Evolutionary conservation across 2,329 filamentous ascomycete species (phyloP), one percentile per base, ranked within the genome.

Genomic region (Cryphonectria japonica): DNA sequence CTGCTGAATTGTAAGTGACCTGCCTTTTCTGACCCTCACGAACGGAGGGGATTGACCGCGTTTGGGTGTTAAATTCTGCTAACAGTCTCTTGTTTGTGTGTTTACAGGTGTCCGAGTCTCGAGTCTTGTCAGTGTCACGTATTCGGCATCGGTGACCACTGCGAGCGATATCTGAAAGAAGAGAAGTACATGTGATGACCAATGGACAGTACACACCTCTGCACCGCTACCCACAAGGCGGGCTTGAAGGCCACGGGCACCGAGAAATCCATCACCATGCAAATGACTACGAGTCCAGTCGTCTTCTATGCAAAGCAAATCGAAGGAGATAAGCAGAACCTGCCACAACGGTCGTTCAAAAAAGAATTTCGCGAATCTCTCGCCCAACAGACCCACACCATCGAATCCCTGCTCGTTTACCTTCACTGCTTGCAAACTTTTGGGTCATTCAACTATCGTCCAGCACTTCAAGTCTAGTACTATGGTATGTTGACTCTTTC

Each of bases 51-150:
- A 2, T 61, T 34, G 6, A 2, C 29, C 7, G 8, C 2, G 19
- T 13, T n/a, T 59, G 50, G 37, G 1, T 5, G 14, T 50, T 29
- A 6, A 0, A 2, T 29, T 50, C 7, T 13, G 32, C 43, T 37
- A 19, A 37, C 54, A 22, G 39, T 8, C 7, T 1, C 3, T 69
- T 46, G 46, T 63, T 46, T 11, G 13, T 22, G 8, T 9, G 29
- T 26, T 29, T 60, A 5, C 2, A 76, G 75, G 50, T 75, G 75
- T 66, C 75, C 74, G 39, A 50, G 59, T 22, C 74, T 71, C 39
- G 69, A 76, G 3, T 71, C 69, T 14, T 76, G 75, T 54, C 69
- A 63, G n/a, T 76, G 75, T 65, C 74, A 74, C 37, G 71, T 75
- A 2, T 75, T 73, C 63, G 75, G 75, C 1, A 60, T 76, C 6